Percentiles rank a stretch among this genome's conserved stretches.
These are phyloP conservation scores for Parathielavia appendiculata DNA, from an alignment of 495 filamentous ascomycete genomes.

Conservation along the genomic window DNA sequence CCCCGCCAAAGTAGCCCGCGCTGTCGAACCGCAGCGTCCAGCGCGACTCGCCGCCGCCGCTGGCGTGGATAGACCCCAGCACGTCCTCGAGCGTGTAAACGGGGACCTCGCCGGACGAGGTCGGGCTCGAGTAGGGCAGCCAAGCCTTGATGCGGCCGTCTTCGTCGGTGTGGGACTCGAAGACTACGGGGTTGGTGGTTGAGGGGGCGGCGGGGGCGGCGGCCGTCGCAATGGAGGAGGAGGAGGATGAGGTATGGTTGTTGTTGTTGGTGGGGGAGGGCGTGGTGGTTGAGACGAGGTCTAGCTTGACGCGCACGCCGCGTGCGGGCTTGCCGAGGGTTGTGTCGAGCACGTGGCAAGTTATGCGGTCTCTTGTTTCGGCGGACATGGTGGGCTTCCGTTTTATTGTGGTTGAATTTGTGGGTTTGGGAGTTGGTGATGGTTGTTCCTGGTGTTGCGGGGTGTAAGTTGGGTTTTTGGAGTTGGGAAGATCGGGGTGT, in stretches of 20 bases:
- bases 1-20: conserved; percentile 67
- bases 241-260: conserved; percentile 19
- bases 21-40: conserved; percentile 79
- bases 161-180: conserved; percentile 64
- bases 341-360: conserved; percentile 61
- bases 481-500: neutral
- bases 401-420: conserved; percentile 1
- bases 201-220: conserved; percentile 26
- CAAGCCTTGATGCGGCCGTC: conserved; percentile 84
- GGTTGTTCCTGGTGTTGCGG: conserved; percentile 13
- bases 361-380: conserved; percentile 48
- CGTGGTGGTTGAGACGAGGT: conserved; percentile 57
- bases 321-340: conserved; percentile 58
- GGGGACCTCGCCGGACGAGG: conserved; percentile 45
- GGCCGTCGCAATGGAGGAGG: conserved; percentile 10
- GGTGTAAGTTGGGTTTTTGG: conserved; percentile 14
- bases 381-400: neutral
- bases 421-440: conserved; percentile 1
- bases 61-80: conserved; percentile 29
- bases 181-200: conserved; percentile 40
- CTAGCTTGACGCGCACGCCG: conserved; percentile 71
- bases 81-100: conserved; percentile 49
- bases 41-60: conserved; percentile 18
- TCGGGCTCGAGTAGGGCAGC: conserved; percentile 50
- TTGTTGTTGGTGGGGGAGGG: conserved; percentile 13